Percentiles rank a stretch among this genome's conserved stretches.
phyloP scores from a whole-genome alignment of 2,329 filamentous ascomycete genomes.

The Epichloe bromicola region DNA sequence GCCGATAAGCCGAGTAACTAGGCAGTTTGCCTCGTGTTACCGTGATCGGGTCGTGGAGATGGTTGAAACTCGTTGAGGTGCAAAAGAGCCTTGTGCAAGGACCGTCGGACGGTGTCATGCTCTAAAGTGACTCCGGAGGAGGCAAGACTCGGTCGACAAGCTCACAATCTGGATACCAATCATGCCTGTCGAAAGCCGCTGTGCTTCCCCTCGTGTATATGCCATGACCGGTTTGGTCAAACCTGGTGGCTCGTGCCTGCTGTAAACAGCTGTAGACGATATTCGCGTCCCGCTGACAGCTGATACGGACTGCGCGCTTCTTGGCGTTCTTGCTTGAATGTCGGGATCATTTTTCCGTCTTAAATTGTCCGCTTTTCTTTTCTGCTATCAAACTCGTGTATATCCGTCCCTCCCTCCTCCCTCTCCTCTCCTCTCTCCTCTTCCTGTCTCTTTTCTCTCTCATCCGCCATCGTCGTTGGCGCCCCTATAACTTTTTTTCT shows the following conservation, averaged over 20 bases:
- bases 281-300: conserved; percentile 2
- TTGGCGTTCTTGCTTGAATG: neutral
- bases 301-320: neutral
- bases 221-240: neutral
- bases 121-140: neutral
- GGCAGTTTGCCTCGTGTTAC: conserved; percentile 3
- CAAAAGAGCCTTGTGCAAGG: conserved; percentile 1
- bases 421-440: neutral
- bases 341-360: neutral
- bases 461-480: neutral
- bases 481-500: conserved; percentile 1
- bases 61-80: neutral
- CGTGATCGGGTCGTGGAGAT: neutral
- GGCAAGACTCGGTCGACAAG: neutral
- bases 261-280: neutral
- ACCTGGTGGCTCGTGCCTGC: conserved; percentile 3
- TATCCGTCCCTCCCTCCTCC: neutral
- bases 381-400: conserved; percentile 3
- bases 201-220: neutral
- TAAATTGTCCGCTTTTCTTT: neutral
- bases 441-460: neutral
- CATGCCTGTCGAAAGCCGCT: neutral
- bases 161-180: too few relatives aligned
- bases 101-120: neutral
- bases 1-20: neutral